These are phyloP conservation scores for Ogataea hybrid DNA, from an alignment of 1,139 yeast species.

Conservation along the genomic window DNA sequence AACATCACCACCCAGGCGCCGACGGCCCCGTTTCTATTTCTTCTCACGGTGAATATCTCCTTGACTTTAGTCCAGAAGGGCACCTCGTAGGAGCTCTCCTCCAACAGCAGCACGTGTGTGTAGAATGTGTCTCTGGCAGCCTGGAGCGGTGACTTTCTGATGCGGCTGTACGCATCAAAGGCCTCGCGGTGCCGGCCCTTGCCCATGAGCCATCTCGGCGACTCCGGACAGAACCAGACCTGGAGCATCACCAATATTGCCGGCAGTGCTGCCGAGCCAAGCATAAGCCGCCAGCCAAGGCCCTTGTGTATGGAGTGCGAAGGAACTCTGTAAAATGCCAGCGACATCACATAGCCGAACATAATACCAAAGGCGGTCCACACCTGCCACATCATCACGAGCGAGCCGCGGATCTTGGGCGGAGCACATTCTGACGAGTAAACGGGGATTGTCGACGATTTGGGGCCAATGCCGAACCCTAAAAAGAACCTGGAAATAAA, in stretches of 20 bases:
- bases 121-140: slow-evolving; percentile 80
- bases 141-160: slow-evolving; percentile 52
- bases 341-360: slow-evolving; percentile 70
- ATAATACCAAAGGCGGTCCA: slow-evolving; percentile 87
- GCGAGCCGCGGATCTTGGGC: slow-evolving; percentile 70
- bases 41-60: slow-evolving; percentile 64
- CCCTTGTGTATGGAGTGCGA: slow-evolving; percentile 47
- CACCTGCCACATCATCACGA: slow-evolving; percentile 88
- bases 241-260: slow-evolving; percentile 66
- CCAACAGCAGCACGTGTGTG: slow-evolving; percentile 62
- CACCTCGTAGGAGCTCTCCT: slow-evolving; percentile 55
- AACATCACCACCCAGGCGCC: slow-evolving; percentile 85
- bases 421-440: slow-evolving; percentile 83
- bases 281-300: slow-evolving; percentile 77
- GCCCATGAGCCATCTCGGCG: slow-evolving; percentile 80
- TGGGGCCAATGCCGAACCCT: slow-evolving; percentile 80
- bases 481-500: slow-evolving; percentile 69
- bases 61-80: slow-evolving; percentile 52
- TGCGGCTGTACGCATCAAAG: slow-evolving; percentile 45
- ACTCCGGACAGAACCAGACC: slow-evolving; percentile 71
- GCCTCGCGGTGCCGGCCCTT: slow-evolving; percentile 59
- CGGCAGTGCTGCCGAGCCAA: slow-evolving; percentile 75
- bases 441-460: slow-evolving; percentile 79
- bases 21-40: slow-evolving; percentile 79
- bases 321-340: slow-evolving; percentile 56